Evolutionary conservation across 345 rosid genomes (phyloP).

Genomic region (Viola odorata): DNA sequence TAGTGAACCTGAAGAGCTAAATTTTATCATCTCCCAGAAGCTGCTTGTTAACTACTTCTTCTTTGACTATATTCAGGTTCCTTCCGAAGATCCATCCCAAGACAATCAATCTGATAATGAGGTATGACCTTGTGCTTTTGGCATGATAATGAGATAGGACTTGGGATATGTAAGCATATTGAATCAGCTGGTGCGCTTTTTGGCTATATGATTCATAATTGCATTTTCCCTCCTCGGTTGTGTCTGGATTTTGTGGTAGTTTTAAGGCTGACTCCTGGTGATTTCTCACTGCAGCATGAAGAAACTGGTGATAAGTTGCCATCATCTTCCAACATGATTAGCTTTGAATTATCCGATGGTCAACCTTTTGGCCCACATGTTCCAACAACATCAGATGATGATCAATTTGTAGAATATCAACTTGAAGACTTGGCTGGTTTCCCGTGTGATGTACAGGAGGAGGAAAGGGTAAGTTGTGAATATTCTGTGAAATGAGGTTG

Average conservation of each 20-base stretch:
- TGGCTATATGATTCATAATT: neutral
- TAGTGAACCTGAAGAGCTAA: neutral
- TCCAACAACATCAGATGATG: constrained; percentile 52
- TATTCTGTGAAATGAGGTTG: constrained; percentile 1
- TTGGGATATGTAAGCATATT: neutral
- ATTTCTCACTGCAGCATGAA: constrained; percentile 43
- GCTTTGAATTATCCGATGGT: constrained; percentile 68
- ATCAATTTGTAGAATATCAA: constrained; percentile 74
- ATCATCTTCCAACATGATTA: constrained; percentile 76
- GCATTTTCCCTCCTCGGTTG: neutral
- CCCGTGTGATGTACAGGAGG: constrained; percentile 70
- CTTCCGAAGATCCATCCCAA: constrained; percentile 53
- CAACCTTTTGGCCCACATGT: constrained; percentile 56
- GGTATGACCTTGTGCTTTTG: constrained; percentile 34
- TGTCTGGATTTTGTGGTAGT: neutral
- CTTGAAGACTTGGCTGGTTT: constrained; percentile 73
- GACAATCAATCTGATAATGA: constrained; percentile 38
- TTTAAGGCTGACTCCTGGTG: neutral
- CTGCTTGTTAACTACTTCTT: constrained; percentile 5
- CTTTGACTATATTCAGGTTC: constrained; percentile 48
- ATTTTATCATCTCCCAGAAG: neutral
- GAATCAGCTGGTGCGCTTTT: neutral
- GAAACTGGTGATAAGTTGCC: constrained; percentile 37
- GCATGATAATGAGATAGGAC: neutral
- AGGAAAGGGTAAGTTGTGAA: constrained; percentile 59